phyloP scores from a whole-genome alignment of 495 filamentous ascomycete species.

The Lophiostoma macrostomum region DNA sequence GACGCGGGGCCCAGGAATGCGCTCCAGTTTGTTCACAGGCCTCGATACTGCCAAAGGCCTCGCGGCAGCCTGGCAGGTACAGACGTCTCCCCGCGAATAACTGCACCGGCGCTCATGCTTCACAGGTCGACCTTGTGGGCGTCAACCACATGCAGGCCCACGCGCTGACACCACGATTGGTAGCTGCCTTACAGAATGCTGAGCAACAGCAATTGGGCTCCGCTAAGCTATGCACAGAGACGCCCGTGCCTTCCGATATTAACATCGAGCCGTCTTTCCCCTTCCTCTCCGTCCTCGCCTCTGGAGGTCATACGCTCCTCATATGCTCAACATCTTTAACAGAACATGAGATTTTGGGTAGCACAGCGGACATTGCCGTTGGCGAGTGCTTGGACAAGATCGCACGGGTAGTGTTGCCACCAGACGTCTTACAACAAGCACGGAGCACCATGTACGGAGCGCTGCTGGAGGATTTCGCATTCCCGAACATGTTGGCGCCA shows the following conservation, averaged over 20 bases:
- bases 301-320: constrained; percentile 87
- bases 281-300: constrained; percentile 85
- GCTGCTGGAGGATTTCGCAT: constrained; percentile 73
- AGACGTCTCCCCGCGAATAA: not conserved
- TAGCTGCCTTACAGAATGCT: constrained; percentile 52
- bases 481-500: constrained; percentile 45
- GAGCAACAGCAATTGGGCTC: not conserved
- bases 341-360: constrained; percentile 68
- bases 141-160: constrained; percentile 99
- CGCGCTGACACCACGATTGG: constrained; percentile 80
- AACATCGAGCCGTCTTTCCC: constrained; percentile 56
- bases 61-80: constrained; percentile 67
- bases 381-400: constrained; percentile 85
- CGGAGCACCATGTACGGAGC: constrained; percentile 73
- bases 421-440: constrained; percentile 43
- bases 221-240: not conserved
- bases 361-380: constrained; percentile 70
- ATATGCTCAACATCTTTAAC: constrained; percentile 64
- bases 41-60: constrained; percentile 86
- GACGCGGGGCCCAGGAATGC: constrained; percentile 89
- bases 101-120: not conserved
- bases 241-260: not conserved
- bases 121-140: constrained; percentile 65
- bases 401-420: constrained; percentile 69
- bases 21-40: constrained; percentile 66